Evolutionary conservation across 1,139 yeast species (phyloP), one percentile per base, ranked within the genome.

Genomic region (Nakaseomyces delphensis): DNA sequence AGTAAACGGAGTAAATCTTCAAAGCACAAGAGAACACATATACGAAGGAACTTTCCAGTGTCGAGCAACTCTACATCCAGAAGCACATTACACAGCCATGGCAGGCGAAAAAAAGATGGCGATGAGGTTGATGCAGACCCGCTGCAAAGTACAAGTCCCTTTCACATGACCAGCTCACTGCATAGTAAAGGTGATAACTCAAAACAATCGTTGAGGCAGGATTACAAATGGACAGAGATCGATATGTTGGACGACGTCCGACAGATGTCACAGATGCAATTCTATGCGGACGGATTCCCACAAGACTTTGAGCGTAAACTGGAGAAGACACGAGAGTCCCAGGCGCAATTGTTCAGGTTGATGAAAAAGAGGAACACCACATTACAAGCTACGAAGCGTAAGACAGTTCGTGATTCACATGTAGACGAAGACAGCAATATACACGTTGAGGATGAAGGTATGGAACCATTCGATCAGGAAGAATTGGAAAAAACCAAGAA

Each of bases 241-340:
- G 95, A 84, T 55, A 84, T 84, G 1, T 68, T 89, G 47, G 91
- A 85, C 52, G 95, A 85, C 52, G 94, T 87, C 3, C 74, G 75
- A 44, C 69, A 68, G 44, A 73, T 83, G 73, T 79, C 87, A 0
- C 65, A 65, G 14, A 76, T 79, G 42, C 45, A 76, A 75, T 35
- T 74, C 79, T 15, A 81, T 77, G 59, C 45, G 19, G 52, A 50
- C 16, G 57, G 51, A 10, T 83, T 85, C 56, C 82, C 81, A 39
- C 69, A 69, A 3, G 68, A 71, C 31, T 84, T 83, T 55, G 74
- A 76, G 31, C 64, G 66, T 7, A 79, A 80, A 32, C 62, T 87
- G 47, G 65, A 64, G 20, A 67, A 71, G 41, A 67, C 85, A 44
- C 76, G 85, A 48, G 59, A 60, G 24, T 69, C 80, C 29, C 95